Evolutionary conservation across 192 early-diverging fungal genomes (phyloP).

Genomic region (Backusella parvicylindrica): DNA sequence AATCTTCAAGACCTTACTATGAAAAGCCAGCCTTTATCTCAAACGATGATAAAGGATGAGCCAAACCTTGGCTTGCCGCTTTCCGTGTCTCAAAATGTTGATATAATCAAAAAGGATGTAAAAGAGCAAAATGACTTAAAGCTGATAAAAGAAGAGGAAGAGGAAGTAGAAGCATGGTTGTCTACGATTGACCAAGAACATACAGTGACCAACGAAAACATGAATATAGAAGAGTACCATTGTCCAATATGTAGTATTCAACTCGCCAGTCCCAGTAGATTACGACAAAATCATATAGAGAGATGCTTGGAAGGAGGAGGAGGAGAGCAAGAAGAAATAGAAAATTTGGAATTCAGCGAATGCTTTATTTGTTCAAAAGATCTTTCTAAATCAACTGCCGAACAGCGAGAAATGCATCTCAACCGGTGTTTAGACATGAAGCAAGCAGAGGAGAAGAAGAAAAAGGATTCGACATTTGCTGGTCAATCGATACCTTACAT

Average conservation of each 20-base stretch:
- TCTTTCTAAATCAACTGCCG: not conserved
- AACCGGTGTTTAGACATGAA: not conserved
- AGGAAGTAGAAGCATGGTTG: not conserved
- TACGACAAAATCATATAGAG: not conserved
- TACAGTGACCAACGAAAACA: not conserved
- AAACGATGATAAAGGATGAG: not conserved
- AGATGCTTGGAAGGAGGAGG: not conserved
- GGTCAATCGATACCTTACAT: not conserved
- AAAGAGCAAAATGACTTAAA: not conserved
- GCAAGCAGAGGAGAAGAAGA: not conserved
- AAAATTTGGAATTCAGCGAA: not conserved
- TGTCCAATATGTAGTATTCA: not conserved
- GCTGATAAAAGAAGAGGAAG: not conserved
- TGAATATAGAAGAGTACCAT: not conserved
- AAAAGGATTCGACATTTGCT: not conserved
- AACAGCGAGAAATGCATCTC: not conserved
- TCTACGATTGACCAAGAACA: not conserved
- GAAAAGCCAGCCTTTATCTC: not conserved
- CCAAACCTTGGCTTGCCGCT: not conserved
- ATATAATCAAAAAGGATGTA: not conserved
- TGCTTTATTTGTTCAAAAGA: constrained; percentile 4
- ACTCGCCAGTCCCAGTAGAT: not conserved
- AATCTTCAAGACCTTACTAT: not conserved
- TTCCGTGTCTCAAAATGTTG: not conserved
- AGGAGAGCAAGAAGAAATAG: not conserved